Evolutionary conservation across 495 filamentous ascomycete species (phyloP).

Genomic region (Lepidopterella palustris): DNA sequence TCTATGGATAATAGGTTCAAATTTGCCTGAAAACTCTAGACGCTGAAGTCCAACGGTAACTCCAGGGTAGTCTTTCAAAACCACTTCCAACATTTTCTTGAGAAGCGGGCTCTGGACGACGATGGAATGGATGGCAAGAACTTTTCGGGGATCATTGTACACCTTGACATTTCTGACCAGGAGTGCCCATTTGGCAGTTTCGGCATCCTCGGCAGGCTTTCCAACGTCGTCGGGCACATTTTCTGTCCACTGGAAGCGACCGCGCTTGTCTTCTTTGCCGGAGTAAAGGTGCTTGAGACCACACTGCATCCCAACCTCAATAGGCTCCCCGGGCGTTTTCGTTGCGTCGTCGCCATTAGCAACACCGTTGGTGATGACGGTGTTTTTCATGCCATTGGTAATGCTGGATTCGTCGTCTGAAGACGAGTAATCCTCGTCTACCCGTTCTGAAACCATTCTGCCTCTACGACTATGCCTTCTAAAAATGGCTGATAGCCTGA

Average conservation of each 20-base stretch:
- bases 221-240: slow-evolving; percentile 42
- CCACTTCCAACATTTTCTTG: slow-evolving; percentile 49
- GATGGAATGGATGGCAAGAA: slow-evolving; percentile 55
- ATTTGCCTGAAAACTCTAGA: slow-evolving; percentile 54
- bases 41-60: slow-evolving; percentile 54
- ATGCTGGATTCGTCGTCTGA: slow-evolving; percentile 18
- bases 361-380: background rate
- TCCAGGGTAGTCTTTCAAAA: slow-evolving; percentile 58
- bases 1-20: slow-evolving; percentile 60
- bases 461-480: background rate
- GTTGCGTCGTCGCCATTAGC: background rate
- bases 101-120: slow-evolving; percentile 59
- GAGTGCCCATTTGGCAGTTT: slow-evolving; percentile 48
- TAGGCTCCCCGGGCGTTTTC: slow-evolving; percentile 4
- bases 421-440: background rate
- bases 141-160: slow-evolving; percentile 55
- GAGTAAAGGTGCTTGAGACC: slow-evolving; percentile 25
- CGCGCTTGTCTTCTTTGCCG: slow-evolving; percentile 40
- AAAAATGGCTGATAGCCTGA: background rate
- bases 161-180: slow-evolving; percentile 47
- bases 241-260: slow-evolving; percentile 39
- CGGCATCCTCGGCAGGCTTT: slow-evolving; percentile 45
- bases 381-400: too few relatives aligned
- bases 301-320: slow-evolving; percentile 25
- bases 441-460: background rate